Percentiles rank a stretch among this genome's conserved stretches.
Conservation (phyloP, 805 yeast genomes). For the Wickerhamomyces subpelliculosus region DNA sequence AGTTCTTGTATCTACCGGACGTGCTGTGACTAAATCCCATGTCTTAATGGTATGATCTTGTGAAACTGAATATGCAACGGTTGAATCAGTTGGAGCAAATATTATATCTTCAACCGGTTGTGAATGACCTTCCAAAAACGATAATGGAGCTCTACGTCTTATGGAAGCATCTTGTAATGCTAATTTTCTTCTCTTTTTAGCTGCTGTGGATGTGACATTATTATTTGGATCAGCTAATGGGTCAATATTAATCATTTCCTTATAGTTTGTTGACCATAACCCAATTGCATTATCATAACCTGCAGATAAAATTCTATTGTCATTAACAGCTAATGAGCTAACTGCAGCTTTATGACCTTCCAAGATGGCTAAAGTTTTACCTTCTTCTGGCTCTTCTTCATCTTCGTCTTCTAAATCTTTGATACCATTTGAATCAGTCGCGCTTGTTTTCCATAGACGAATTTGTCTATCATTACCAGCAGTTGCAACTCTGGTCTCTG, state of each 20-base stretch:
- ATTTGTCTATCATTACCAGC: conserved; percentile 87
- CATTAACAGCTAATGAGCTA: conserved; percentile 51
- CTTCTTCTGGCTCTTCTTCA: conserved; percentile 49
- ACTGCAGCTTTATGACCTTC: conserved; percentile 90
- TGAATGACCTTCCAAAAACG: conserved; percentile 71
- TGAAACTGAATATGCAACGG: conserved; percentile 89
- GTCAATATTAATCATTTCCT: conserved; percentile 69
- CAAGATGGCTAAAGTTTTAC: conserved; percentile 74
- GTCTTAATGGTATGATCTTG: conserved; percentile 94
- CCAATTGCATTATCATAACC: conserved; percentile 77
- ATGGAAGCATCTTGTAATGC: conserved; percentile 71
- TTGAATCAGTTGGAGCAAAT: conserved; percentile 63
- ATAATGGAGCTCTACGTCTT: conserved; percentile 75
- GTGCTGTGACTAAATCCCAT: conserved; percentile 88
- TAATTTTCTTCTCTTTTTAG: conserved; percentile 82
- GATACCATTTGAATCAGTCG: conserved; percentile 20
- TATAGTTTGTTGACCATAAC: conserved; percentile 82
- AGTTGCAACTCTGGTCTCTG: conserved; percentile 68
- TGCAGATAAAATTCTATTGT: conserved; percentile 71
- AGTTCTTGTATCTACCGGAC: conserved; percentile 79
- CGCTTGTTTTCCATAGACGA: conserved; percentile 76
- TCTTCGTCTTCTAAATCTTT: conserved; percentile 22
- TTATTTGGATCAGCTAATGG: conserved; percentile 38
- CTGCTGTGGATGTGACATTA: conserved; percentile 59
- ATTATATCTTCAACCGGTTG: conserved; percentile 84